Percentiles rank a stretch among this genome's conserved stretches.
Evolutionary conservation across 371 early-diverging fungal species (phyloP).

Genomic region (Mucor velutinosus): DNA sequence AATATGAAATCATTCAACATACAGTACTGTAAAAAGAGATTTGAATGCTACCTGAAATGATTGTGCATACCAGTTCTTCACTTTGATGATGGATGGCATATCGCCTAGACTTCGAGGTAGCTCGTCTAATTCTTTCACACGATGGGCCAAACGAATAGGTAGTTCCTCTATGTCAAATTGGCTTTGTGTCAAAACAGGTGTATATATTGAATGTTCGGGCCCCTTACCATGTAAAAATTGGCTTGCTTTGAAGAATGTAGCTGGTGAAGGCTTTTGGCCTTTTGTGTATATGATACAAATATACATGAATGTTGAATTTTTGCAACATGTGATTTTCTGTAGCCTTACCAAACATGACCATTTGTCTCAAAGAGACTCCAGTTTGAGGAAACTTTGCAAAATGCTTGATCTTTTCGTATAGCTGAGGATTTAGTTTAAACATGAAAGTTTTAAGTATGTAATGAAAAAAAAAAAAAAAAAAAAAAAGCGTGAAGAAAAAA

Average conservation of each 20-base stretch:
- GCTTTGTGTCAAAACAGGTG: neutral
- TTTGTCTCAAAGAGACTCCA: conserved; percentile 88
- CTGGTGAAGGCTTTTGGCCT: conserved; percentile 84
- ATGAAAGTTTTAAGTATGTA: conserved; percentile 20
- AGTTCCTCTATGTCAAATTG: conserved; percentile 70
- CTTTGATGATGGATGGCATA: conserved; percentile 90
- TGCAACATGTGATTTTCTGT: neutral
- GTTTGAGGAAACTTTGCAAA: conserved; percentile 88
- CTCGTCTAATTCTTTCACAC: conserved; percentile 94
- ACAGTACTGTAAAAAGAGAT: neutral
- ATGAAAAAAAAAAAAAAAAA: conserved; percentile 5
- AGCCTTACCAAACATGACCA: conserved; percentile 28
- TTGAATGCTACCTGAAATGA: conserved; percentile 73
- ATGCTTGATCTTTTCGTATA: conserved; percentile 73
- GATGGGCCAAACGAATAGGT: conserved; percentile 94
- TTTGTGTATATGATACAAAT: neutral
- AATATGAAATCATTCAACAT: neutral
- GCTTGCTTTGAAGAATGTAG: conserved; percentile 85
- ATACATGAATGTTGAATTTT: neutral
- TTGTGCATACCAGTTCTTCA: conserved; percentile 95
- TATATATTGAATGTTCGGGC: neutral
- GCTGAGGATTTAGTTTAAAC: conserved; percentile 63
- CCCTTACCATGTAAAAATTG: conserved; percentile 81
- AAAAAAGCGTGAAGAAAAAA: conserved; percentile 2
- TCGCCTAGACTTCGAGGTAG: conserved; percentile 84